Evolutionary conservation across 371 early-diverging fungal genomes (phyloP).

Genomic region (Syncephalastrum sp.): DNA sequence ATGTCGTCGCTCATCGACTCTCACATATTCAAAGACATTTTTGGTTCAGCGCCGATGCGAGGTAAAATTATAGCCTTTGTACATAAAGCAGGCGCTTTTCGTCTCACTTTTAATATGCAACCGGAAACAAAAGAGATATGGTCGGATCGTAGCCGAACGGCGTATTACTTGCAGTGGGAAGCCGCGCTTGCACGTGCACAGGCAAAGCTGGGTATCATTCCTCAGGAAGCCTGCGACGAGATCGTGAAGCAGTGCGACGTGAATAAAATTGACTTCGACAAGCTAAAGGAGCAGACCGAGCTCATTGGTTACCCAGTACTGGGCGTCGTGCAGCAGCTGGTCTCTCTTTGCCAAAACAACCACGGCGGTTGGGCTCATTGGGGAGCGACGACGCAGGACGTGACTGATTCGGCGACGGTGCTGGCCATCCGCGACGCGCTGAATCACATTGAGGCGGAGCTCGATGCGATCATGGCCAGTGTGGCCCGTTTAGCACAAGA

Average conservation of each 20-base stretch:
- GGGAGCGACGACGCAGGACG: conserved; percentile 25
- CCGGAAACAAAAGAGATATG: conserved; percentile 12
- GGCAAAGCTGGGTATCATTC: conserved; percentile 18
- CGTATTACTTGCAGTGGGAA: conserved; percentile 21
- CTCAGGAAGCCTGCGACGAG: conserved; percentile 15
- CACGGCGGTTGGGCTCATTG: conserved; percentile 19
- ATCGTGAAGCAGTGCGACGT: conserved; percentile 9
- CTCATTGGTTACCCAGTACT: conserved; percentile 22
- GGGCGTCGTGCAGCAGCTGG: conserved; percentile 21
- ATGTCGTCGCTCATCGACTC: conserved; percentile 21
- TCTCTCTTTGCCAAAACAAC: conserved; percentile 6
- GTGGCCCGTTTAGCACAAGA: conserved; percentile 11
- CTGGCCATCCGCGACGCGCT: conserved; percentile 14
- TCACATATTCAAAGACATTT: conserved; percentile 22
- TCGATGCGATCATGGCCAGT: conserved; percentile 10
- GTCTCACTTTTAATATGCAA: background rate
- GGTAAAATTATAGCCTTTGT: background rate
- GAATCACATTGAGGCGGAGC: conserved; percentile 11
- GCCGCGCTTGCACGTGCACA: conserved; percentile 19
- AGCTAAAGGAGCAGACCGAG: conserved; percentile 16
- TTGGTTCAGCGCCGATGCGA: conserved; percentile 15
- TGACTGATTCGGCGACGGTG: conserved; percentile 21
- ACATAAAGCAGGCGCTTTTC: too few relatives aligned
- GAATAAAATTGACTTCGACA: conserved; percentile 20
- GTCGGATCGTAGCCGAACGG: conserved; percentile 19